Percentiles rank a stretch among this genome's conserved stretches.
Evolutionary conservation across 371 early-diverging fungal genomes (phyloP).

Genomic region (Phascolomyces articulosus): DNA sequence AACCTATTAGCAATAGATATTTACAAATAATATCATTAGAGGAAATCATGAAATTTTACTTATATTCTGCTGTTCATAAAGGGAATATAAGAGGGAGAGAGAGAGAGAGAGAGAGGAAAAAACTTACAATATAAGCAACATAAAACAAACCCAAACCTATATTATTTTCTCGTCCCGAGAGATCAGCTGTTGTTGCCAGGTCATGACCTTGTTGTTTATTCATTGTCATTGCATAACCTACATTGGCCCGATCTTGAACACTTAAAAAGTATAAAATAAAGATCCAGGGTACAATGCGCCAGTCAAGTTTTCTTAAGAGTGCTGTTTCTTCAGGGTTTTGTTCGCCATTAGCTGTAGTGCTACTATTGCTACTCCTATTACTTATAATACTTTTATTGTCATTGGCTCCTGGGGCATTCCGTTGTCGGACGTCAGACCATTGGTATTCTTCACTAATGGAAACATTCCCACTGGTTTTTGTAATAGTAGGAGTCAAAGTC

Average conservation of each 20-base stretch:
- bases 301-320: conserved; percentile 48
- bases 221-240: conserved; percentile 57
- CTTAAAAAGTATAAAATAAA: conserved; percentile 50
- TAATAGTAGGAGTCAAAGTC: neutral
- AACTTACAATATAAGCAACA: conserved; percentile 52
- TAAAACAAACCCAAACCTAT: conserved; percentile 53
- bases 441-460: neutral
- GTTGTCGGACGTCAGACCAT: neutral
- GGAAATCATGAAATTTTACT: no score
- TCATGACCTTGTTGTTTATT: conserved; percentile 44
- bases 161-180: conserved; percentile 42
- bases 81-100: no score
- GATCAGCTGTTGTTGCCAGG: conserved; percentile 36
- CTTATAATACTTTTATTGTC: no score
- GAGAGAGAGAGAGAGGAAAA: no score
- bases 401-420: neutral
- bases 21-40: neutral
- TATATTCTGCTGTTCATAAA: no score
- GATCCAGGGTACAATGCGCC: conserved; percentile 56
- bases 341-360: neutral
- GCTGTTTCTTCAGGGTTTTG: conserved; percentile 19
- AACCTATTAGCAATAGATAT: conserved; percentile 26
- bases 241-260: conserved; percentile 54
- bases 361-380: neutral
- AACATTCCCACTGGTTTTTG: neutral